Evolutionary conservation across 306 rosid genomes (phyloP), one percentile per base, ranked within the genome.

Genomic region (Inga leiocalycina): DNA sequence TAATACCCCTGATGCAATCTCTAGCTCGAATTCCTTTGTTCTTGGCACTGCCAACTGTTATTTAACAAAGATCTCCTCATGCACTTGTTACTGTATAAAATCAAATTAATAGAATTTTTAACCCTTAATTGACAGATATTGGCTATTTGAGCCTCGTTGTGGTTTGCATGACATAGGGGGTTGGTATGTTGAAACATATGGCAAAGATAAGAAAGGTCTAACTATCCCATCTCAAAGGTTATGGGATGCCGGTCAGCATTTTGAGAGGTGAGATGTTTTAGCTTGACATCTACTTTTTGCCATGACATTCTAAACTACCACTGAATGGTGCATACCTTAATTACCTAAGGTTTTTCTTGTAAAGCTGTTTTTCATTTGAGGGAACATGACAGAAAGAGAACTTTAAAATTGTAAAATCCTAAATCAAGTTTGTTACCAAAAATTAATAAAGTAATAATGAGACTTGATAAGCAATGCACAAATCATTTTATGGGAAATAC

Each of bases 101-200:
- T 77, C 22, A 32, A 46, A 35, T 71, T 77, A 34, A 45, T 30
- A 39, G 27, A 69, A 10, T n/a, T 71, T 84, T 74, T 64, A 80
- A 87, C 45, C 76, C 82, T 82, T 30, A 46, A 78, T 77, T 41
- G 54, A 84, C 97, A 95, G 99, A 91, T 93, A 86, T 92, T 93
- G 98, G 98, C 91, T 95, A 66, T 95, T 95, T 79, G 99, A 93
- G 90, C 99, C 99, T 86, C 98, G 99, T 24, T 92, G 98, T 88
- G 94, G 93, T 85, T 85, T 91, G 90, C 99, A 95, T 86, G 97
- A 95, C 85, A 87, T 89, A 71, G 98, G 98, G 72, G 99, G 99
- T 74, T 95, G 99, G 99, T 95, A 95, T 84, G 84, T 95, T 20
- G 98, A 95, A 85, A 95, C 98, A 77, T 95, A 90, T 68, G 98